A percentile compares a stretch with the other conserved stretches of the same genome.
Conservation (phyloP, 345 rosid species). For the Melaleuca alternifolia region DNA sequence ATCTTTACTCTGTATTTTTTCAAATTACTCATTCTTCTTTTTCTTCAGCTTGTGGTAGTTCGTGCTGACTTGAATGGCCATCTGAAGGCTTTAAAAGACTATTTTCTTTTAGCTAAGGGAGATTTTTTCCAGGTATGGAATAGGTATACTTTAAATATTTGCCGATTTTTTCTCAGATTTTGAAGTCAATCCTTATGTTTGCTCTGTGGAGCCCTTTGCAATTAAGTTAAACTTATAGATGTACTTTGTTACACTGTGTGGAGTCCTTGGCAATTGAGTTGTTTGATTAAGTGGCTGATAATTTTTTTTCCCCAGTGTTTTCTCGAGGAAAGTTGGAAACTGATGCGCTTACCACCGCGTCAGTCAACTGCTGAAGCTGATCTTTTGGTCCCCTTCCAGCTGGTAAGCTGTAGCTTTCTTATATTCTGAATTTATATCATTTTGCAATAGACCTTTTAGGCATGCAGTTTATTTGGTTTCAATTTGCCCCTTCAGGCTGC, state of each 20-base stretch:
- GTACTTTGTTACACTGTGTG: not conserved
- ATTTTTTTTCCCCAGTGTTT: constrained; percentile 67
- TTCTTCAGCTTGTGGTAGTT: constrained; percentile 82
- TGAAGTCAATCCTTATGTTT: not conserved
- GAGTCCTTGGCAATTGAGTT: not conserved
- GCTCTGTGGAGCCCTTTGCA: not conserved
- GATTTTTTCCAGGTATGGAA: constrained; percentile 88
- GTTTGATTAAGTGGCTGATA: not conserved
- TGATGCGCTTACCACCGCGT: constrained; percentile 96
- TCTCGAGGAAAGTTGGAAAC: constrained; percentile 87
- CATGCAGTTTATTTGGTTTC: not conserved
- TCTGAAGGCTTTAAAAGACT: constrained; percentile 89
- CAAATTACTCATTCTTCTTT: constrained; percentile 4
- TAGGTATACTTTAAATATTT: not conserved
- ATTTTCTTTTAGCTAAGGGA: constrained; percentile 93
- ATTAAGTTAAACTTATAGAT: not conserved
- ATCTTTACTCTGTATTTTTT: not conserved
- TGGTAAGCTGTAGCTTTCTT: constrained; percentile 33
- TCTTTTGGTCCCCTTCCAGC: constrained; percentile 91
- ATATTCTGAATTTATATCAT: not conserved
- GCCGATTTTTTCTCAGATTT: not conserved
- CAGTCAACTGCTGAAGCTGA: constrained; percentile 97
- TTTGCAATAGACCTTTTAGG: not conserved
- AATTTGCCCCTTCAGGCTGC: constrained; percentile 51
- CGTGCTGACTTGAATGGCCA: constrained; percentile 94